A percentile compares a stretch with the other conserved stretches of the same genome.
Conservation (phyloP, 1,284 basidiomycete genomes). For the Waitea zeae region DNA sequence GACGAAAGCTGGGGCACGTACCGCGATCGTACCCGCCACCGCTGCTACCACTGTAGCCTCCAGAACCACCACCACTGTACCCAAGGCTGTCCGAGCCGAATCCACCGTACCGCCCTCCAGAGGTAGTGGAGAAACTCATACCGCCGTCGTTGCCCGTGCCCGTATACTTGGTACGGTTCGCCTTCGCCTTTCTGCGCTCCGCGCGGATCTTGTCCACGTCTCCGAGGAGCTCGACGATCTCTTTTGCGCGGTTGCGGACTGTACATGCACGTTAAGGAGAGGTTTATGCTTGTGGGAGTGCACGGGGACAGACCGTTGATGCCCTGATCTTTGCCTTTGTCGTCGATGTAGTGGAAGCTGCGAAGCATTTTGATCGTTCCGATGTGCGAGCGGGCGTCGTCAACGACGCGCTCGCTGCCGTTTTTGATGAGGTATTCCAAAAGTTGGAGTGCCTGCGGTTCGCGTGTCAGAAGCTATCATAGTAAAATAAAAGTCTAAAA, state of each 20-base stretch:
- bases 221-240: slow-evolving; percentile 76
- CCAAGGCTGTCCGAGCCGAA: slow-evolving; percentile 54
- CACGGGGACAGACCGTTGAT: slow-evolving; percentile 58
- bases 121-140: slow-evolving; percentile 31
- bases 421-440: slow-evolving; percentile 96
- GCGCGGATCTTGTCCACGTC: slow-evolving; percentile 85
- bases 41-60: slow-evolving; percentile 26
- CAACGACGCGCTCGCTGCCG: slow-evolving; percentile 96
- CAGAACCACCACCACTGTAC: slow-evolving; percentile 18
- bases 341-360: slow-evolving; percentile 97
- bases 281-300: neutral
- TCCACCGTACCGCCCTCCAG: slow-evolving; percentile 49
- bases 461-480: no score
- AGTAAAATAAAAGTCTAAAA: slow-evolving; percentile 3
- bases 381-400: slow-evolving; percentile 90
- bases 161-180: slow-evolving; percentile 84
- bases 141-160: slow-evolving; percentile 70
- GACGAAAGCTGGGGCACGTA: no score
- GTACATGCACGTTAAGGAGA: slow-evolving; percentile 1
- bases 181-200: slow-evolving; percentile 87
- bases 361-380: slow-evolving; percentile 95
- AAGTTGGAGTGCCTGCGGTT: slow-evolving; percentile 73
- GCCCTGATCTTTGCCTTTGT: slow-evolving; percentile 98
- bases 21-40: neutral
- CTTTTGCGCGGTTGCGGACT: slow-evolving; percentile 92